Conservation (phyloP, 208 protist species). For the Acanthamoeba sp. region DNA sequence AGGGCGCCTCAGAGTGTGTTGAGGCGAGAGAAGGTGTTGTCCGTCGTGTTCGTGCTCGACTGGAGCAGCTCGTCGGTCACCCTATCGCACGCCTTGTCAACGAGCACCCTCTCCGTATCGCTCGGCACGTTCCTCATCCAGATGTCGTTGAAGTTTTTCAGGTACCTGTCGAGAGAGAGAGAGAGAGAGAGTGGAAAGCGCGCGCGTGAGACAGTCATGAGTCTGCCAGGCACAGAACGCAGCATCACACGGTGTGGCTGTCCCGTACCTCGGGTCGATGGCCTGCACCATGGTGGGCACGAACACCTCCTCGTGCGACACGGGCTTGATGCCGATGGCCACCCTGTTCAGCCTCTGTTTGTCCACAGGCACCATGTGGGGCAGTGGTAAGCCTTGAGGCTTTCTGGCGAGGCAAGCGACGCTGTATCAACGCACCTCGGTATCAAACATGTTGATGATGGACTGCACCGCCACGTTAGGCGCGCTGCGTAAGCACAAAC, state of each 20-base stretch:
- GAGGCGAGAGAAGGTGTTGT: conserved; percentile 60
- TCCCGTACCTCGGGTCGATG: neutral
- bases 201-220: neutral
- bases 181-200: neutral
- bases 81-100: conserved; percentile 31
- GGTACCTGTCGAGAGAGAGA: neutral
- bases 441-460: conserved; percentile 17
- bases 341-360: conserved; percentile 50
- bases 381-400: neutral
- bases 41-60: neutral
- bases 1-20: neutral
- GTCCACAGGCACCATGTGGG: neutral
- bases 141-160: conserved; percentile 18
- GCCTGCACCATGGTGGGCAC: conserved; percentile 11
- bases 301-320: conserved; percentile 12
- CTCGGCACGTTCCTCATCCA: conserved; percentile 47
- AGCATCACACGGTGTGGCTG: neutral
- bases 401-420: no score
- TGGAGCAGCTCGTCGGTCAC: conserved; percentile 39
- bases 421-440: neutral
- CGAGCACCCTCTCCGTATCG: neutral
- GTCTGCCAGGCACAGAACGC: neutral
- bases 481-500: conserved; percentile 3
- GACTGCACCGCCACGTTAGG: conserved; percentile 52
- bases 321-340: conserved; percentile 37